Evolutionary conservation across 2,329 filamentous ascomycete species (phyloP).

Genomic region (Apiospora pterosperma): DNA sequence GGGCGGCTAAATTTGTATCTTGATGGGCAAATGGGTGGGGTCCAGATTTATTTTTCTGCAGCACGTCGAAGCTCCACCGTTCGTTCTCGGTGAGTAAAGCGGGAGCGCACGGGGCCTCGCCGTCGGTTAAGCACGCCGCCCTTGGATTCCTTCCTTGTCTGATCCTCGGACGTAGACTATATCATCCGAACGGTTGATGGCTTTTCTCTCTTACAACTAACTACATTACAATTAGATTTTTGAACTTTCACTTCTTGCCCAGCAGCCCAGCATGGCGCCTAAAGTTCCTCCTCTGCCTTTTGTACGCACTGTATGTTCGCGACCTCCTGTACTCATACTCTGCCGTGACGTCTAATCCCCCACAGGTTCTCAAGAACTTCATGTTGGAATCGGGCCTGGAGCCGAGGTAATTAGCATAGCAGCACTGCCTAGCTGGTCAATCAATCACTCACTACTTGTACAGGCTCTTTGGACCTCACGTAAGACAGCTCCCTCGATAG

Average conservation of each 20-base stretch:
- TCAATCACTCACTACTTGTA: too few species aligned
- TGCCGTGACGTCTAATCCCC: not conserved
- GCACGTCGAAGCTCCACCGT: not conserved
- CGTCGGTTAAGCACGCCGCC: not conserved
- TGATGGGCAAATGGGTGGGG: not conserved
- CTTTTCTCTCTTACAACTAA: not conserved
- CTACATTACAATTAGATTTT: too few species aligned
- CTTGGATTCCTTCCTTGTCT: not conserved
- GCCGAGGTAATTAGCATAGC: conserved; percentile 62
- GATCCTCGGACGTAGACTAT: not conserved
- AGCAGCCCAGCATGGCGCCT: conserved; percentile 19
- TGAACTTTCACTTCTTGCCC: not conserved
- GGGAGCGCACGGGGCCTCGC: conserved; percentile 10
- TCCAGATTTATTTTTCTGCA: conserved; percentile 1
- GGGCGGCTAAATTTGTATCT: conserved; percentile 9
- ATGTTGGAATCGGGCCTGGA: conserved; percentile 82
- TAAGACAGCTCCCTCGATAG: conserved; percentile 20
- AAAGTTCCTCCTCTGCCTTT: conserved; percentile 28
- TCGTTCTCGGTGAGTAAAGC: not conserved
- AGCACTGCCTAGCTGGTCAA: not conserved
- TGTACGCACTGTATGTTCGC: conserved; percentile 24
- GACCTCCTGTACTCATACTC: not conserved
- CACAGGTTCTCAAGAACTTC: conserved; percentile 83
- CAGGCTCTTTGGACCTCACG: conserved; percentile 40
- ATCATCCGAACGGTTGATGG: not conserved